Conservation (phyloP, 371 early-diverging fungal genomes). For the Circinella umbellata region DNA sequence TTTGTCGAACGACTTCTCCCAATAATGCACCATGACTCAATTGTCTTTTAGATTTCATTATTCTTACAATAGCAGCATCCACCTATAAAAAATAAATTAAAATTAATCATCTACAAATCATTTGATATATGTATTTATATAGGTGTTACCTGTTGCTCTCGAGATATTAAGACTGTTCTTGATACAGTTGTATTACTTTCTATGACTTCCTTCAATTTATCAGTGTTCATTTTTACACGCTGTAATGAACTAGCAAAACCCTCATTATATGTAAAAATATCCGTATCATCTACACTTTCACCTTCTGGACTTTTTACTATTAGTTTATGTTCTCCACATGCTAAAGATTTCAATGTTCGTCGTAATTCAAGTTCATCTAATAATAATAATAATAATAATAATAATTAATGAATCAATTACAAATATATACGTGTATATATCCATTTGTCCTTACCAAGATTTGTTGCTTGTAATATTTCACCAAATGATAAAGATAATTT, state of each 20-base stretch:
- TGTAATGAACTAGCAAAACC: slow-evolving; percentile 64
- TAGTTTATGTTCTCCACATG: slow-evolving; percentile 79
- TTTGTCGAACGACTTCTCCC: slow-evolving; percentile 72
- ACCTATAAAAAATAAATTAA: slow-evolving; percentile 38
- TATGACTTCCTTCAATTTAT: slow-evolving; percentile 82
- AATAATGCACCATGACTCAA: slow-evolving; percentile 72
- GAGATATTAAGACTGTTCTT: slow-evolving; percentile 76
- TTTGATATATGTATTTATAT: background rate
- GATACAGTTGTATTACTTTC: slow-evolving; percentile 76
- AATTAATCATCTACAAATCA: background rate
- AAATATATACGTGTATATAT: background rate
- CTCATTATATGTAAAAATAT: slow-evolving; percentile 73
- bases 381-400: background rate
- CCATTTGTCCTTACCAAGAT: slow-evolving; percentile 50
- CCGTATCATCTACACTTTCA: slow-evolving; percentile 59
- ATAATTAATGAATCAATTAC: no score
- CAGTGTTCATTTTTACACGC: slow-evolving; percentile 85
- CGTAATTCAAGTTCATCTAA: slow-evolving; percentile 75
- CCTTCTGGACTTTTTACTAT: slow-evolving; percentile 68
- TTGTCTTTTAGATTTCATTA: slow-evolving; percentile 86
- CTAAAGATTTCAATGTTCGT: slow-evolving; percentile 83
- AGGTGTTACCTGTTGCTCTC: slow-evolving; percentile 63
- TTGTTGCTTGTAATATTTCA: slow-evolving; percentile 71
- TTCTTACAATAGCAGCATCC: slow-evolving; percentile 94
- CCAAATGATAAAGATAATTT: slow-evolving; percentile 59